Percentiles rank a stretch among this genome's conserved stretches.
Conservation (phyloP, 768 basidiomycete genomes). For the Pholiota conissans region DNA sequence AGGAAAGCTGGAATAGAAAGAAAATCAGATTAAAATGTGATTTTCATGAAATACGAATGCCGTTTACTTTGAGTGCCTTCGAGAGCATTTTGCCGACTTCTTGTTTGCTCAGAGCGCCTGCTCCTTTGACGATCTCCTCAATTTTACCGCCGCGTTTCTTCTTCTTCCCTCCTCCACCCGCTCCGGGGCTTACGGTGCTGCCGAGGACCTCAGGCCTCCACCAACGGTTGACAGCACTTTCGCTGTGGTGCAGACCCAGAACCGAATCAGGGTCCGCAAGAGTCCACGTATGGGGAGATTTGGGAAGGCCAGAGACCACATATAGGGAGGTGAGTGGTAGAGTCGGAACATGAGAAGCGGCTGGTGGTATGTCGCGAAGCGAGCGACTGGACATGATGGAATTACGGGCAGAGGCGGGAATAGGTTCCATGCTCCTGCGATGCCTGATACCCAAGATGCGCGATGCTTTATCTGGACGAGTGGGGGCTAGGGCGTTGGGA, state of each 20-base stretch:
- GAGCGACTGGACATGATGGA: constrained; percentile 80
- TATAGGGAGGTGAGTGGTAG: constrained; percentile 82
- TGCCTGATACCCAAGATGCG: constrained; percentile 76
- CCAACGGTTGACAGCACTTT: constrained; percentile 85
- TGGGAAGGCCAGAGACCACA: constrained; percentile 86
- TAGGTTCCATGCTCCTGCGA: constrained; percentile 80
- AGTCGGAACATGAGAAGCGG: constrained; percentile 65
- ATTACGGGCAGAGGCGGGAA: constrained; percentile 73
- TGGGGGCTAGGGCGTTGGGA: constrained; percentile 35
- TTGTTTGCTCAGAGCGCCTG: constrained; percentile 79
- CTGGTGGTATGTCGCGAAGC: constrained; percentile 52
- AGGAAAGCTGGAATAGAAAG: constrained; percentile 63
- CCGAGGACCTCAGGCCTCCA: constrained; percentile 93
- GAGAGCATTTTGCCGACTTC: constrained; percentile 90
- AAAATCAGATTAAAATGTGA: constrained; percentile 7
- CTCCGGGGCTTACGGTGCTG: constrained; percentile 82
- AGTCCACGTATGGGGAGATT: constrained; percentile 89
- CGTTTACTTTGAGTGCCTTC: constrained; percentile 81
- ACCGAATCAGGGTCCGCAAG: constrained; percentile 84
- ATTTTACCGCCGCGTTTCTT: constrained; percentile 68
- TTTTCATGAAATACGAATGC: constrained; percentile 1
- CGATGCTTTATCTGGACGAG: constrained; percentile 72
- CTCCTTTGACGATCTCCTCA: constrained; percentile 70
- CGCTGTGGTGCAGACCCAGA: constrained; percentile 76
- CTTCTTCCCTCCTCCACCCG: constrained; percentile 77